Conservation (phyloP, 306 rosid species). For the Gastrolobium bilobum region DNA sequence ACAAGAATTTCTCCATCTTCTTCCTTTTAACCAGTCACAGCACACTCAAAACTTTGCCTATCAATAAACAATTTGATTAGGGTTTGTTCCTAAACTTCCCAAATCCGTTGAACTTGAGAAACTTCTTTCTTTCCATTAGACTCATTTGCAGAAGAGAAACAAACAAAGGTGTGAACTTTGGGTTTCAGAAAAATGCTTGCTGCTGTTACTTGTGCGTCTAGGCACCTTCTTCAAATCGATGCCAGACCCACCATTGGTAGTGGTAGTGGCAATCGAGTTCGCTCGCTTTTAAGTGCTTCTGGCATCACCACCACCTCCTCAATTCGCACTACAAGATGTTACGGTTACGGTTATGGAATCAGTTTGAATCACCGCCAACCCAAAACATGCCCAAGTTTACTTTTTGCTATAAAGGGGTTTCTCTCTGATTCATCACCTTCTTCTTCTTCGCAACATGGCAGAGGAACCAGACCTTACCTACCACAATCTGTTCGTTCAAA, state of each 20-base stretch:
- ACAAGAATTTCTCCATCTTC: not conserved
- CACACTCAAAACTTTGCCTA: no score
- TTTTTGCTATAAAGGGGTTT: slow-evolving; percentile 52
- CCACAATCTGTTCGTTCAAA: slow-evolving; percentile 51
- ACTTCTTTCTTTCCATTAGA: not conserved
- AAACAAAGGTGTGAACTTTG: not conserved
- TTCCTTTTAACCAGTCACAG: no score
- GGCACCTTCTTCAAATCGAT: slow-evolving; percentile 54
- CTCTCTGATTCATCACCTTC: slow-evolving; percentile 58
- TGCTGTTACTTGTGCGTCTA: slow-evolving; percentile 59
- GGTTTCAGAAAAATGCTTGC: slow-evolving; percentile 51
- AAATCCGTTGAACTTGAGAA: not conserved
- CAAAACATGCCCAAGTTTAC: slow-evolving; percentile 47
- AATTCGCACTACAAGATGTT: slow-evolving; percentile 12
- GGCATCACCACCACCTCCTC: slow-evolving; percentile 32
- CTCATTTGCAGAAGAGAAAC: not conserved
- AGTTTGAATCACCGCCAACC: slow-evolving; percentile 36
- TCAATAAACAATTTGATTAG: slow-evolving; percentile 7
- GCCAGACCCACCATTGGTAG: slow-evolving; percentile 37
- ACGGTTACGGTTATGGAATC: slow-evolving; percentile 28
- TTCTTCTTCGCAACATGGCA: slow-evolving; percentile 23
- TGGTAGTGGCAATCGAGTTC: slow-evolving; percentile 41
- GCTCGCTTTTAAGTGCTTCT: slow-evolving; percentile 49
- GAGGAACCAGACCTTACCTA: slow-evolving; percentile 47
- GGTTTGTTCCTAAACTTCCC: slow-evolving; percentile 20